phyloP scores from a whole-genome alignment of 2,329 filamentous ascomycete genomes.

The Fusarium metavorans region DNA sequence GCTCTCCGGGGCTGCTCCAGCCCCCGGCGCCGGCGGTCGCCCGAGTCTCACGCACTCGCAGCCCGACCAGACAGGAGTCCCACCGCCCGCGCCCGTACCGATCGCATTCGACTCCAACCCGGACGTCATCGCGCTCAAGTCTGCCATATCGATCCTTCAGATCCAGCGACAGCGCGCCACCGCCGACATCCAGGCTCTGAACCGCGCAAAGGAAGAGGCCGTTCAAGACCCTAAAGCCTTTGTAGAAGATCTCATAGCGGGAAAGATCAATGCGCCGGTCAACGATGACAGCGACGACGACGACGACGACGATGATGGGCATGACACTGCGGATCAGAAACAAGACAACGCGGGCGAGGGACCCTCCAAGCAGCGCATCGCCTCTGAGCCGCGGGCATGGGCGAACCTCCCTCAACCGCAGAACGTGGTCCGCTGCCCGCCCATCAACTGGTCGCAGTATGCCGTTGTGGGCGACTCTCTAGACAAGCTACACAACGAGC shows the following conservation, averaged over 20 bases:
- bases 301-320: conserved; percentile 47
- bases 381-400: conserved; percentile 59
- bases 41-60: conserved; percentile 61
- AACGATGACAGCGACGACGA: conserved; percentile 44
- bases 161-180: conserved; percentile 84
- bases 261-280: conserved; percentile 62
- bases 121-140: conserved; percentile 87
- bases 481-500: conserved; percentile 86
- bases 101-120: conserved; percentile 76
- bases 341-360: conserved; percentile 35
- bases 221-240: conserved; percentile 79
- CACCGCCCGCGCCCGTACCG: conserved; percentile 62
- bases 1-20: conserved; percentile 39
- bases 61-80: conserved; percentile 54
- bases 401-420: conserved; percentile 80
- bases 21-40: conserved; percentile 42
- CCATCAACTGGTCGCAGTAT: conserved; percentile 96
- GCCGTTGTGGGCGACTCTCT: conserved; percentile 83
- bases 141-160: conserved; percentile 87
- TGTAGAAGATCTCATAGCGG: conserved; percentile 73
- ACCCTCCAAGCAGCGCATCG: conserved; percentile 36
- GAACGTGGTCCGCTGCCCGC: conserved; percentile 85
- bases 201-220: conserved; percentile 77
- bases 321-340: conserved; percentile 47
- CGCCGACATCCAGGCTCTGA: conserved; percentile 78